A percentile compares a stretch with the other conserved stretches of the same genome.
Evolutionary conservation across 2,329 filamentous ascomycete species (phyloP).

Genomic region (Onygenales sp.): DNA sequence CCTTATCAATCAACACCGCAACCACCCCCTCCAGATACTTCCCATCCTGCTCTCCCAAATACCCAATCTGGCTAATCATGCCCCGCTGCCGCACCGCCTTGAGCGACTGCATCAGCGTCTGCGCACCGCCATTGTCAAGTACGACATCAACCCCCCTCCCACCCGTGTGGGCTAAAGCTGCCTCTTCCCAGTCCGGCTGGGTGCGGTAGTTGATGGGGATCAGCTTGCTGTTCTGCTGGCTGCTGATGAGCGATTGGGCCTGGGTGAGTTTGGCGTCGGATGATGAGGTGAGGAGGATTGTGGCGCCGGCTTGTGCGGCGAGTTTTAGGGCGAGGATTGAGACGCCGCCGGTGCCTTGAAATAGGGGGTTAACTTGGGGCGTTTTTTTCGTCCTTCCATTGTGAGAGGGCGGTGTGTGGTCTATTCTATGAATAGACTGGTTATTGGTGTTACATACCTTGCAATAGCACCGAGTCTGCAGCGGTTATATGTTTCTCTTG

Average conservation of each 20-base stretch:
- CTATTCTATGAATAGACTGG: background rate
- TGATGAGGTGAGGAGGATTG: slow-evolving; percentile 30
- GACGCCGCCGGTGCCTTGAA: slow-evolving; percentile 27
- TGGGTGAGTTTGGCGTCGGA: slow-evolving; percentile 24
- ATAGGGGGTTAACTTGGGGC: too few relatives aligned
- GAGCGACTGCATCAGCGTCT: slow-evolving; percentile 30
- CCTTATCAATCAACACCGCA: slow-evolving; percentile 25
- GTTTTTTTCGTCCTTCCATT: too few relatives aligned
- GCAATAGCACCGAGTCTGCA: slow-evolving; percentile 28
- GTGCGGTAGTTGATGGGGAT: slow-evolving; percentile 24
- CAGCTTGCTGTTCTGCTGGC: slow-evolving; percentile 10
- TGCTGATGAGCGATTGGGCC: slow-evolving; percentile 18
- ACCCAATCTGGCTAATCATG: slow-evolving; percentile 36
- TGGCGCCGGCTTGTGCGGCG: slow-evolving; percentile 21
- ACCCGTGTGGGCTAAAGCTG: slow-evolving; percentile 23
- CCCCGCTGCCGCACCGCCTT: slow-evolving; percentile 33
- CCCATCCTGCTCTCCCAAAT: slow-evolving; percentile 24
- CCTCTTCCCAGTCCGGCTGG: slow-evolving; percentile 22
- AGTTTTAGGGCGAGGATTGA: slow-evolving; percentile 27
- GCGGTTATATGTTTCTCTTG: slow-evolving; percentile 26
- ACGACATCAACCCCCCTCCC: slow-evolving; percentile 28
- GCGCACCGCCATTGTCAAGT: slow-evolving; percentile 31
- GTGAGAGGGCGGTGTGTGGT: background rate
- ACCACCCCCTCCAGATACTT: slow-evolving; percentile 26
- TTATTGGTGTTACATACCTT: slow-evolving; percentile 21